Percentiles rank a stretch among this genome's conserved stretches.
phyloP scores from a whole-genome alignment of 2,329 filamentous ascomycete genomes.

The Thyridium curvatum region DNA sequence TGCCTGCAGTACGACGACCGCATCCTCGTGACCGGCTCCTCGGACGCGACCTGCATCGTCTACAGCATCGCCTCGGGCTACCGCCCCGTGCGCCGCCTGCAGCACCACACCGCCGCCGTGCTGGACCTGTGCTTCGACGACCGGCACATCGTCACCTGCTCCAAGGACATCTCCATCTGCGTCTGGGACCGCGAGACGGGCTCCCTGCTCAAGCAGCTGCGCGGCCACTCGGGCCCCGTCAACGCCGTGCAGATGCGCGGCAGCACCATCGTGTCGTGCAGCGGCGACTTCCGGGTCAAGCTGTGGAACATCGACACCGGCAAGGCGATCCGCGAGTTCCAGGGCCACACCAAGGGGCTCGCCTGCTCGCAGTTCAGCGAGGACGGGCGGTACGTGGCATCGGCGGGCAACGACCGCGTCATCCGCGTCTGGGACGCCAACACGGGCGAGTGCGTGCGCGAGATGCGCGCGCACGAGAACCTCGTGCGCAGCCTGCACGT shows the following conservation, averaged over 20 bases:
- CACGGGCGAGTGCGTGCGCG: constrained; percentile 75
- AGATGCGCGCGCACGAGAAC: constrained; percentile 75
- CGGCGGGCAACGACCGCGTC: constrained; percentile 89
- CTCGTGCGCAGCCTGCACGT: constrained; percentile 88
- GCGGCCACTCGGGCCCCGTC: constrained; percentile 84
- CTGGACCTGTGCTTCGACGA: constrained; percentile 91
- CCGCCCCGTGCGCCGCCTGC: constrained; percentile 70
- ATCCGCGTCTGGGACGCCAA: constrained; percentile 96
- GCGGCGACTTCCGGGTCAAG: constrained; percentile 87
- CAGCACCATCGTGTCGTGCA: constrained; percentile 88
- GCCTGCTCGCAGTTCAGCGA: constrained; percentile 96
- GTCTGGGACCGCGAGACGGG: constrained; percentile 87
- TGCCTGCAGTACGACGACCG: constrained; percentile 91
- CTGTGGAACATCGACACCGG: constrained; percentile 92
- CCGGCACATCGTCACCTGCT: constrained; percentile 91
- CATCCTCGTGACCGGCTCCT: constrained; percentile 92
- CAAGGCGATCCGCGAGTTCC: constrained; percentile 83
- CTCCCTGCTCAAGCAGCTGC: constrained; percentile 67
- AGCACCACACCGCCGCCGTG: constrained; percentile 78
- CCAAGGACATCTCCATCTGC: constrained; percentile 90
- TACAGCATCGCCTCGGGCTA: constrained; percentile 80
- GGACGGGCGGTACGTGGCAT: constrained; percentile 87
- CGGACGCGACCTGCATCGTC: constrained; percentile 84
- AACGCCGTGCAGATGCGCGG: constrained; percentile 95
- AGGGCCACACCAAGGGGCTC: constrained; percentile 84